Conservation (phyloP, 2,329 filamentous ascomycete species). For the Microthyrium microscopicum region DNA sequence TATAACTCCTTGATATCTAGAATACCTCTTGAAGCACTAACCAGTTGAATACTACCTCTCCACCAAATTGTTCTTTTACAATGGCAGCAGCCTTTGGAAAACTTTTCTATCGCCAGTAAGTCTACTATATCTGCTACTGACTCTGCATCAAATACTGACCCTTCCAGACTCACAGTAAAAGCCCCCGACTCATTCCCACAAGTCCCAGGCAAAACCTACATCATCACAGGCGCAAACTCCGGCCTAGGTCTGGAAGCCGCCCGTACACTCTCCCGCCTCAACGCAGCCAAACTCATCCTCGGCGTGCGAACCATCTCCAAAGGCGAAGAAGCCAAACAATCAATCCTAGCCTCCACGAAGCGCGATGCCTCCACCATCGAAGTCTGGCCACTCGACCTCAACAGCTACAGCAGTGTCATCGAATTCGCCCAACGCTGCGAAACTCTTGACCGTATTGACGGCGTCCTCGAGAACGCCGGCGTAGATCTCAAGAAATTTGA, state of each 20-base stretch:
- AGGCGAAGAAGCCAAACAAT: conserved; percentile 26
- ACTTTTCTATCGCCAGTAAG: too few species aligned
- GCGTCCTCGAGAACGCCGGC: conserved; percentile 24
- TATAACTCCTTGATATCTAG: too few species aligned
- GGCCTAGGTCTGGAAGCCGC: conserved; percentile 32
- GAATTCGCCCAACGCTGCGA: conserved; percentile 16
- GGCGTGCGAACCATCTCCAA: conserved; percentile 26
- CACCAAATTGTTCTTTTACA: too few species aligned
- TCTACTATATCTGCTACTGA: too few species aligned
- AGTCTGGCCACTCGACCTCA: conserved; percentile 30
- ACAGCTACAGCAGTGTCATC: conserved; percentile 21
- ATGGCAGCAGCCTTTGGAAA: too few species aligned
- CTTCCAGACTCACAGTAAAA: too few species aligned
- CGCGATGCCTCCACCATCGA: conserved; percentile 19
- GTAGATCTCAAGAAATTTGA: conserved; percentile 15
- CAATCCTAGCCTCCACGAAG: conserved; percentile 20
- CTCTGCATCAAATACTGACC: too few species aligned
- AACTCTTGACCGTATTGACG: conserved; percentile 18
- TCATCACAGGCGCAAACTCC: conserved; percentile 32
- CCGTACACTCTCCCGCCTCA: conserved; percentile 24
- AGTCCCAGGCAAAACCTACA: conserved; percentile 26
- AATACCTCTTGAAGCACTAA: too few species aligned
- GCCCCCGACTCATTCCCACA: too few species aligned
- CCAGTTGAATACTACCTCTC: too few species aligned
- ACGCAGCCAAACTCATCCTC: conserved; percentile 27